Evolutionary conservation across 768 basidiomycete genomes (phyloP).

Genomic region (Podaxis sp.): DNA sequence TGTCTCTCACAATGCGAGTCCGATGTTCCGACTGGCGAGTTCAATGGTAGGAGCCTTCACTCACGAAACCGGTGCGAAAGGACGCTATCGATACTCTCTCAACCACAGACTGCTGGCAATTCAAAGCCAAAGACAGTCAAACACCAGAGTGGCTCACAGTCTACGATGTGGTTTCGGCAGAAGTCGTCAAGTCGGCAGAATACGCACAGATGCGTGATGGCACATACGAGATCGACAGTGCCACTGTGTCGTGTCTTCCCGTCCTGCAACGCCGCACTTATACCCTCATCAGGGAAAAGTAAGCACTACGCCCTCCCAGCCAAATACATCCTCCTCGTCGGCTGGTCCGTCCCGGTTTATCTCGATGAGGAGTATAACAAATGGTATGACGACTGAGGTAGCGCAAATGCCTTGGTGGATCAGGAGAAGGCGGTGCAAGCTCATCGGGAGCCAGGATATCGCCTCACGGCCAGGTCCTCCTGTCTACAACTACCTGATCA

Average conservation of each 20-base stretch:
- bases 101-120: conserved; percentile 25
- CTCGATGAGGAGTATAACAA: conserved; percentile 21
- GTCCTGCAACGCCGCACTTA: conserved; percentile 24
- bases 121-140: conserved; percentile 26
- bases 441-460: conserved; percentile 12
- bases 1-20: conserved; percentile 25
- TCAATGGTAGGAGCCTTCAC: conserved; percentile 22
- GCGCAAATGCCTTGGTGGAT: conserved; percentile 28
- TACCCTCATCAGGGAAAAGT: conserved; percentile 16
- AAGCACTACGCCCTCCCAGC: conserved; percentile 15
- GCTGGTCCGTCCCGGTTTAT: conserved; percentile 17
- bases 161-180: conserved; percentile 25
- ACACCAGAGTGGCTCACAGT: conserved; percentile 23
- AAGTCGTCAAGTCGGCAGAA: conserved; percentile 13
- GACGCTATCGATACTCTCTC: conserved; percentile 25
- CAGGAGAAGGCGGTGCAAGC: conserved; percentile 22
- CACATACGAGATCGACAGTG: conserved; percentile 23
- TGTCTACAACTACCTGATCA: background rate
- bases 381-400: conserved; percentile 20
- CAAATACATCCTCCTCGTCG: conserved; percentile 20
- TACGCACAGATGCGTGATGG: conserved; percentile 22
- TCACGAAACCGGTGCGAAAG: conserved; percentile 27
- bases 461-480: background rate
- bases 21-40: conserved; percentile 24
- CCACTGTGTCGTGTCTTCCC: conserved; percentile 19